Percentiles rank a stretch among this genome's conserved stretches.
These are phyloP conservation scores for Talaromyces amestolkiae DNA, from an alignment of 2,329 filamentous ascomycete genomes.

Conservation along the genomic window DNA sequence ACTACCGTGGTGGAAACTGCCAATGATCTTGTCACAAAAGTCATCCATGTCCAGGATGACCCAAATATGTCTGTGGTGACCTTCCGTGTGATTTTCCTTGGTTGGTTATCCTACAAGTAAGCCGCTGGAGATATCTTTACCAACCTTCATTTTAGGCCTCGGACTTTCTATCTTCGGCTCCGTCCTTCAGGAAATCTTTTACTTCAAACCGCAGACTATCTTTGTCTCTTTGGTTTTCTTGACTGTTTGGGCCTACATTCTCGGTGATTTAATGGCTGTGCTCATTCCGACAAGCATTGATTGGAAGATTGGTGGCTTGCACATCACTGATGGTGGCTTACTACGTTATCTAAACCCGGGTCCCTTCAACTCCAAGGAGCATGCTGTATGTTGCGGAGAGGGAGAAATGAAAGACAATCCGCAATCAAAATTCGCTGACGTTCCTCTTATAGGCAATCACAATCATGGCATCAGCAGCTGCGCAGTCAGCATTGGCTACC, in stretches of 20 bases:
- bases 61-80: conserved; percentile 37
- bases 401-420: background rate
- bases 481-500: conserved; percentile 33
- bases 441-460: conserved; percentile 24
- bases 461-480: conserved; percentile 46
- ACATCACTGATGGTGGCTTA: conserved; percentile 2
- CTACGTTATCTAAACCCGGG: conserved; percentile 39
- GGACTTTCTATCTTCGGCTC: conserved; percentile 39
- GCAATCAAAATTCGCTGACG: background rate
- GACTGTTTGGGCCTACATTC: conserved; percentile 45
- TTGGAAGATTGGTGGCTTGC: conserved; percentile 25
- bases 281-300: conserved; percentile 34
- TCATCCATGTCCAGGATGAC: conserved; percentile 40
- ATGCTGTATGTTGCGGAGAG: conserved; percentile 22
- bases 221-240: conserved; percentile 47
- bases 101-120: conserved; percentile 21
- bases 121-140: background rate
- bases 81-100: conserved; percentile 41
- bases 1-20: conserved; percentile 16
- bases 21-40: conserved; percentile 33
- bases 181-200: conserved; percentile 46
- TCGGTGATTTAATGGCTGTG: conserved; percentile 41
- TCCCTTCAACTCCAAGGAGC: conserved; percentile 40
- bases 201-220: conserved; percentile 40
- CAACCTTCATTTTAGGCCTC: conserved; percentile 23